Base-by-base conservation (phyloP, 768 basidiomycete genomes). In the Amanita inopinata region DNA sequence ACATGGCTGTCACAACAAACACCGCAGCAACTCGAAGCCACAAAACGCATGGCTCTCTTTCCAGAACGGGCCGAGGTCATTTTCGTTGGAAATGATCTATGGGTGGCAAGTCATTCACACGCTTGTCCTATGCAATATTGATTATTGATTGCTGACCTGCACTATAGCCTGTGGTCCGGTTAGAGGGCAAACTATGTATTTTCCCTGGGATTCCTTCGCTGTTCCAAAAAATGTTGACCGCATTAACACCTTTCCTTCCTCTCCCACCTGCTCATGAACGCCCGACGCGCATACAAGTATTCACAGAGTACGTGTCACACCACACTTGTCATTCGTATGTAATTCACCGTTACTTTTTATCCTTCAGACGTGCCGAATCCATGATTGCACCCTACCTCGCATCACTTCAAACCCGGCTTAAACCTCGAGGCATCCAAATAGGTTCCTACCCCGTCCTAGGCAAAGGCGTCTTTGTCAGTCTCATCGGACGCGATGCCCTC, bases 141-240 rank as follows among this genome's bases (percentile, higher is more conserved):
- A n/a, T n/a, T n/a, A n/a, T n/a, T n/a, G n/a, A n/a, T n/a, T n/a
- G n/a, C n/a, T n/a, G n/a, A n/a, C n/a, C n/a, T n/a, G n/a, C n/a
- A n/a, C n/a, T 34, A 23, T 51, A 88, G 85, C 92, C 92, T 18
- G 87, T 96, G 9, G 80, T 94, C 0, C 73, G 90, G 12, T 67
- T 96, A 2, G 76, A 76, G 51, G 83, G 85, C 17, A 93, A 87
- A 63, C 69, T 96, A 11, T 94, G 89, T 61, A 68, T 97, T 19
- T 82, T 97, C 62, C 93, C 93, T 0, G 93, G 93, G 22, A 88
- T 96, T 33, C 93, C 93, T 0, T 61, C 68, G 3, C 69, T 94
- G 22, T 94, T 93, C 63, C 78, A 83, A 52, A 76, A 74, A 58
- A 82, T 97, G 70, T 63, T 96, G 25, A 72, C 79, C 41, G 77